These are phyloP conservation scores for Backusella luteola DNA, from an alignment of 192 early-diverging fungal species.

Conservation along the genomic window DNA sequence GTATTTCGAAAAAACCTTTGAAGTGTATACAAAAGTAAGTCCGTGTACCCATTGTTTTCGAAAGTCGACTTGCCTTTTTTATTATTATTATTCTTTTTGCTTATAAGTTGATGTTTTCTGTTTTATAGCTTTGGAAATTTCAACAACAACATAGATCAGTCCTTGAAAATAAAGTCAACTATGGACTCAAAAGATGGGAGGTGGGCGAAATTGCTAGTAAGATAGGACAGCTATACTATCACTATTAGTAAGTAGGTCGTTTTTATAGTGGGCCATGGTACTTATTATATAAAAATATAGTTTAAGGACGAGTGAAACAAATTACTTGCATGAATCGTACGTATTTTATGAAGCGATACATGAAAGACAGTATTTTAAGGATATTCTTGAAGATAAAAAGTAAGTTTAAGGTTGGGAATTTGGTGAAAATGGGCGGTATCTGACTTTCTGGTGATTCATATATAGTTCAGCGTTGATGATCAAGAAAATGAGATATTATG, in stretches of 20 bases:
- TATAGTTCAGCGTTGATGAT: conserved; percentile 86
- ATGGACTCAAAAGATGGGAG: conserved; percentile 95
- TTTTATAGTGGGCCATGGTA: conserved; percentile 23
- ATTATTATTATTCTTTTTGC: not conserved
- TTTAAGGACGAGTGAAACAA: conserved; percentile 93
- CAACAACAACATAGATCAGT: conserved; percentile 85
- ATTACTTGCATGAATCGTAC: conserved; percentile 92
- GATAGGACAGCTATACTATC: conserved; percentile 90
- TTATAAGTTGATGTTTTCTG: not conserved
- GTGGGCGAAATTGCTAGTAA: conserved; percentile 98
- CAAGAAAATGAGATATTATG: conserved; percentile 97
- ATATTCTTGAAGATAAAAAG: conserved; percentile 92
- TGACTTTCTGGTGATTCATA: not conserved
- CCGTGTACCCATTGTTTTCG: not conserved
- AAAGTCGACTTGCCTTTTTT: not conserved
- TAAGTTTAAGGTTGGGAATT: conserved; percentile 29
- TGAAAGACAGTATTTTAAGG: conserved; percentile 91
- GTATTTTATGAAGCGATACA: conserved; percentile 97
- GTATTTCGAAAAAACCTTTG: conserved; percentile 97
- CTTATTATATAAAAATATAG: conserved; percentile 27
- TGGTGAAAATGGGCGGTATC: not conserved
- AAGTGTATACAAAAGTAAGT: conserved; percentile 85
- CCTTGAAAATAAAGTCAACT: conserved; percentile 84
- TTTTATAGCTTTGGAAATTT: conserved; percentile 83
- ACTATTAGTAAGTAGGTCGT: conserved; percentile 60